phyloP scores from a whole-genome alignment of 2,329 filamentous ascomycete genomes.

The Proliferodiscus dingleyae region DNA sequence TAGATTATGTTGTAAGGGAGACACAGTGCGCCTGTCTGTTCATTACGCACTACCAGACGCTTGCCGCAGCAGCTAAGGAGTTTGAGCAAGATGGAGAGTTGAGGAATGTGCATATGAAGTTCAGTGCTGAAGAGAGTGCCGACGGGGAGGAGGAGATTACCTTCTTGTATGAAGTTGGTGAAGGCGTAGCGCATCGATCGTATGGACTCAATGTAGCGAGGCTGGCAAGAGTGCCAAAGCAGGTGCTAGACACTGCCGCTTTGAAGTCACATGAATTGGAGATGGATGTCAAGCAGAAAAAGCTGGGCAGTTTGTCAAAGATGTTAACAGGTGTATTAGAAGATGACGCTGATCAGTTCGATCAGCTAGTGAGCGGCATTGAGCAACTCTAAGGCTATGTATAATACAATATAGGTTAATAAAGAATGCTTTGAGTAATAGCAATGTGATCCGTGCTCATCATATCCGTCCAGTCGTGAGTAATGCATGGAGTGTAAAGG shows the following conservation, averaged over 20 bases:
- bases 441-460: conserved; percentile 8
- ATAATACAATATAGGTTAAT: conserved; percentile 9
- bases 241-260: conserved; percentile 74
- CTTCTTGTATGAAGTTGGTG: conserved; percentile 87
- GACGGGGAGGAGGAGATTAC: conserved; percentile 73
- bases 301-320: conserved; percentile 39
- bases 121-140: conserved; percentile 43
- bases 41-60: conserved; percentile 94
- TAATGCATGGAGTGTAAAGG: conserved; percentile 3
- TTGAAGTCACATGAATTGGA: conserved; percentile 78
- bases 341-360: conserved; percentile 17
- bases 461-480: conserved; percentile 2
- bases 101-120: conserved; percentile 91
- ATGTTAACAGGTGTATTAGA: conserved; percentile 25
- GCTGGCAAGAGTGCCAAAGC: conserved; percentile 72
- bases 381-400: conserved; percentile 48
- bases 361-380: conserved; percentile 36
- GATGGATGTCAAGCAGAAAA: conserved; percentile 59
- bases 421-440: conserved; percentile 15
- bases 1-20: conserved; percentile 75
- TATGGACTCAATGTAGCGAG: conserved; percentile 93
- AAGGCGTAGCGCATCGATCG: conserved; percentile 87
- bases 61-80: conserved; percentile 64
- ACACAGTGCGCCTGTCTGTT: conserved; percentile 79
- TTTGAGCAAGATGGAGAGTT: conserved; percentile 59